Conservation (phyloP, 2,329 filamentous ascomycete genomes). For the Fusarium staphyleae region DNA sequence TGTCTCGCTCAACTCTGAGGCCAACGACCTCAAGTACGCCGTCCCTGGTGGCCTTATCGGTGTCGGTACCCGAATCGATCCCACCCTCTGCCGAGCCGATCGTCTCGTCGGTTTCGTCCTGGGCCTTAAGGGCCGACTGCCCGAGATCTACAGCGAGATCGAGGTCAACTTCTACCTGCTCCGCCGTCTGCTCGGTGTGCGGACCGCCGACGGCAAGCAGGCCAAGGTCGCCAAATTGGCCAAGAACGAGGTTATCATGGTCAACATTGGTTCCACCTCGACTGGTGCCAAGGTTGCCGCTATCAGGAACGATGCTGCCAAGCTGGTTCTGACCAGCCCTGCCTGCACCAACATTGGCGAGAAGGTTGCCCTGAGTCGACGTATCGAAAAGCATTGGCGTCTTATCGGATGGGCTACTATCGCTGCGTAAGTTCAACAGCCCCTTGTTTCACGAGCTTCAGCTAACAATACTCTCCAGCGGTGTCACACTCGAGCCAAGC, state of each 20-base stretch:
- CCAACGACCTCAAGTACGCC: conserved; percentile 98
- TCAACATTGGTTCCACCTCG: conserved; percentile 97
- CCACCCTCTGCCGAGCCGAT: conserved; percentile 97
- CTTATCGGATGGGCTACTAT: conserved; percentile 91
- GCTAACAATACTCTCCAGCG: conserved; percentile 47
- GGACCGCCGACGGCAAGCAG: conserved; percentile 98
- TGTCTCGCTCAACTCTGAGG: conserved; percentile 93
- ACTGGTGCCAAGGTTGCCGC: conserved; percentile 97
- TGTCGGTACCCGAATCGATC: conserved; percentile 97
- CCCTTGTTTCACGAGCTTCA: not conserved
- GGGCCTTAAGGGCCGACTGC: conserved; percentile 89
- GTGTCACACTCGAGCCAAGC: conserved; percentile 62
- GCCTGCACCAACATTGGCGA: conserved; percentile 97
- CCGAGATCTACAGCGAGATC: conserved; percentile 97
- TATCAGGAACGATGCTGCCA: conserved; percentile 97
- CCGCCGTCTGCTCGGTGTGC: conserved; percentile 91
- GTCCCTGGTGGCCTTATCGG: conserved; percentile 97
- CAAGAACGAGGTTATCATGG: conserved; percentile 99
- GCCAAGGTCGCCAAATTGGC: conserved; percentile 98
- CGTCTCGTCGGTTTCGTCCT: conserved; percentile 98
- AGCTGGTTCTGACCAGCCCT: conserved; percentile 89
- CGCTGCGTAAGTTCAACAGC: conserved; percentile 62
- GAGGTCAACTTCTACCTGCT: conserved; percentile 99
- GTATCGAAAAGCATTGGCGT: conserved; percentile 99
- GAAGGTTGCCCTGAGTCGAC: conserved; percentile 94